Conservation (phyloP, 139 green algal species). For the Chlorella sp. region DNA sequence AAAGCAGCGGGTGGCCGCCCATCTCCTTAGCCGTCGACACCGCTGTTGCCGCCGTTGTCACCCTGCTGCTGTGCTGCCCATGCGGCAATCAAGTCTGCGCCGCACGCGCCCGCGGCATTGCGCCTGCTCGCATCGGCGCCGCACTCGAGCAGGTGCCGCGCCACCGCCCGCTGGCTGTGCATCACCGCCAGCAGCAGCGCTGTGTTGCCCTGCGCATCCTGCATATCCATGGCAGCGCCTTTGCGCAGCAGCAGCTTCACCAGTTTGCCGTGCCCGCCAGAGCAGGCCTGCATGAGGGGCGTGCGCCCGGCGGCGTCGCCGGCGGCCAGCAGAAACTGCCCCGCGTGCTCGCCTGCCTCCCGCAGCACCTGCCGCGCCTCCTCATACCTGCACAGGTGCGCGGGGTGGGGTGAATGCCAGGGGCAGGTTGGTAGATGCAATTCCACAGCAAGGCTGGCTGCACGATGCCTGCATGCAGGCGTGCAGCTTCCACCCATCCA, state of each 20-base stretch:
- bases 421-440: not conserved
- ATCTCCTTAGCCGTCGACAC: too few species aligned
- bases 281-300: constrained; percentile 45
- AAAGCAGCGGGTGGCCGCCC: too few species aligned
- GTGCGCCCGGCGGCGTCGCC: constrained; percentile 36
- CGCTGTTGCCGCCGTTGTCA: too few species aligned
- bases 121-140: not conserved
- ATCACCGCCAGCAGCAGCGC: constrained; percentile 27
- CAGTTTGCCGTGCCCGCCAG: constrained; percentile 26
- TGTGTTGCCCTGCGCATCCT: constrained; percentile 34
- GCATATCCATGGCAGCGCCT: constrained; percentile 31
- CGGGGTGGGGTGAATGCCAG: not conserved
- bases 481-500: not conserved
- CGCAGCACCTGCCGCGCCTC: constrained; percentile 25
- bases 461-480: not conserved
- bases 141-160: constrained; percentile 8
- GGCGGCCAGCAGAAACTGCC: constrained; percentile 18
- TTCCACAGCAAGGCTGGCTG: not conserved
- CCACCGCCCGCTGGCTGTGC: not conserved
- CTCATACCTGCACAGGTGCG: constrained; percentile 21
- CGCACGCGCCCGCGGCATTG: not conserved
- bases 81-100: not conserved
- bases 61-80: not conserved
- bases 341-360: not conserved
- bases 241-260: constrained; percentile 44